Percentiles rank a stretch among this genome's conserved stretches.
Conservation (phyloP, 192 early-diverging fungal genomes). For the Coemansia reversa region DNA sequence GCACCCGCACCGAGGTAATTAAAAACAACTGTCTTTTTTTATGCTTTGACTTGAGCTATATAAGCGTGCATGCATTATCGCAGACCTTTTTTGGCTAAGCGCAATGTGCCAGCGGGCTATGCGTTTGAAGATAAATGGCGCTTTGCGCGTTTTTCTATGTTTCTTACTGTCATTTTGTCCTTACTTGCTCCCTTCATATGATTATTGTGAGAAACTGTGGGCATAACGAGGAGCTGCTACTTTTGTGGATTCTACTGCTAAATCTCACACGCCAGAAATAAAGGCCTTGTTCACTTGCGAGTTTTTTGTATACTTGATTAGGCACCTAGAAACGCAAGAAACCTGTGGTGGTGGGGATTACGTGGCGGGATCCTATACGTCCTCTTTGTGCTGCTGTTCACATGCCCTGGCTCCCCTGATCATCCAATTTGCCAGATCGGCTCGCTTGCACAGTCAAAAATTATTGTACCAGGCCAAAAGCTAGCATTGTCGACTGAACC, state of each 20-base stretch:
- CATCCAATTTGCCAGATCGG: slow-evolving; percentile 37
- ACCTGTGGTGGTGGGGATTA: slow-evolving; percentile 20
- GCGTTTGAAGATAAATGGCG: too few relatives aligned
- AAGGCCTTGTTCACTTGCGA: neutral
- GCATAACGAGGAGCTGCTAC: neutral
- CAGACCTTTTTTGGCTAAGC: too few relatives aligned
- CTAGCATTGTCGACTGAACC: slow-evolving; percentile 33
- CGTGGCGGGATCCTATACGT: slow-evolving; percentile 33
- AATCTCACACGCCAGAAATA: neutral
- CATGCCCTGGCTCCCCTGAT: slow-evolving; percentile 27
- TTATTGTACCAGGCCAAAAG: slow-evolving; percentile 29
- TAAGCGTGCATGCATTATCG: too few relatives aligned
- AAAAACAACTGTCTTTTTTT: too few relatives aligned
- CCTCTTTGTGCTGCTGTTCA: slow-evolving; percentile 31
- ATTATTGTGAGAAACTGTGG: too few relatives aligned
- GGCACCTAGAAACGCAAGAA: slow-evolving; percentile 12
- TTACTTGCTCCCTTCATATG: too few relatives aligned
- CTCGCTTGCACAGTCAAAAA: slow-evolving; percentile 8
- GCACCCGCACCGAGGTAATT: too few relatives aligned
- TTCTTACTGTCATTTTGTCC: neutral
- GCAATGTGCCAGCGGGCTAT: too few relatives aligned
- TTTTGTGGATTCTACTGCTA: neutral
- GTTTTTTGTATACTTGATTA: slow-evolving; percentile 5
- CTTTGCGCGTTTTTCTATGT: too few relatives aligned
- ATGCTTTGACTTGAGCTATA: too few relatives aligned